phyloP scores from a whole-genome alignment of 1,284 basidiomycete genomes.

The Taiwanofungus camphoratus region DNA sequence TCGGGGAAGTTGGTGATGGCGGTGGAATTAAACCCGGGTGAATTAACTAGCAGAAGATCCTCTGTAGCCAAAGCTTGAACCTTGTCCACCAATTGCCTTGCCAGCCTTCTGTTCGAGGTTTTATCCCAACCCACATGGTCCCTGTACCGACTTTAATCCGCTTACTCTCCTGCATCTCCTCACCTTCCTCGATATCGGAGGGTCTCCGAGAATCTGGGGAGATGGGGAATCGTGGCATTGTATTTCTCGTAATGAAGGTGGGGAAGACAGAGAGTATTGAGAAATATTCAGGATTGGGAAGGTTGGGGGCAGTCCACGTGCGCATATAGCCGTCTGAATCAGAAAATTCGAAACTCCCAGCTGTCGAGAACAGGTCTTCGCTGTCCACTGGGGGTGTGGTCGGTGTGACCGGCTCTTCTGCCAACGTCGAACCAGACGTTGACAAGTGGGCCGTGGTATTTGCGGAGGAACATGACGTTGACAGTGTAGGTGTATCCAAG shows the following conservation, averaged over 20 bases:
- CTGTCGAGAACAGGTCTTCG: slow-evolving; percentile 27
- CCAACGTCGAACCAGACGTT: slow-evolving; percentile 25
- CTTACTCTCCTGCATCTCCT: slow-evolving; percentile 44
- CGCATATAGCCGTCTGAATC: slow-evolving; percentile 53
- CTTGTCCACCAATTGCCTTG: slow-evolving; percentile 70
- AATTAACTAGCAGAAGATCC: slow-evolving; percentile 46
- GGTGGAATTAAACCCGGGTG: background rate
- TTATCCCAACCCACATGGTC: slow-evolving; percentile 59
- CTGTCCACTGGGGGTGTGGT: slow-evolving; percentile 32
- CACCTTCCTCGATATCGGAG: slow-evolving; percentile 60
- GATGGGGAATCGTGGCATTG: slow-evolving; percentile 58
- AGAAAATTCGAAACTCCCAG: slow-evolving; percentile 29
- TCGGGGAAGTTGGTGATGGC: background rate
- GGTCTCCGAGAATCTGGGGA: slow-evolving; percentile 27
- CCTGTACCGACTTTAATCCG: slow-evolving; percentile 67
- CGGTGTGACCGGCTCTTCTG: slow-evolving; percentile 38
- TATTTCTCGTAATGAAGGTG: slow-evolving; percentile 54
- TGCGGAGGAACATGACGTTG: slow-evolving; percentile 52
- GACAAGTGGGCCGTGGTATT: slow-evolving; percentile 32
- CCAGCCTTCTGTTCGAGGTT: slow-evolving; percentile 53
- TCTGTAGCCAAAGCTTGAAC: slow-evolving; percentile 66
- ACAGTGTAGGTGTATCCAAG: slow-evolving; percentile 58
- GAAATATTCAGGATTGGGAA: slow-evolving; percentile 59
- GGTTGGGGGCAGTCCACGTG: slow-evolving; percentile 65
- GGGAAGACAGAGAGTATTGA: slow-evolving; percentile 63